Base-by-base conservation (phyloP, 2,329 filamentous ascomycete species). In the Onygenales sp. region DNA sequence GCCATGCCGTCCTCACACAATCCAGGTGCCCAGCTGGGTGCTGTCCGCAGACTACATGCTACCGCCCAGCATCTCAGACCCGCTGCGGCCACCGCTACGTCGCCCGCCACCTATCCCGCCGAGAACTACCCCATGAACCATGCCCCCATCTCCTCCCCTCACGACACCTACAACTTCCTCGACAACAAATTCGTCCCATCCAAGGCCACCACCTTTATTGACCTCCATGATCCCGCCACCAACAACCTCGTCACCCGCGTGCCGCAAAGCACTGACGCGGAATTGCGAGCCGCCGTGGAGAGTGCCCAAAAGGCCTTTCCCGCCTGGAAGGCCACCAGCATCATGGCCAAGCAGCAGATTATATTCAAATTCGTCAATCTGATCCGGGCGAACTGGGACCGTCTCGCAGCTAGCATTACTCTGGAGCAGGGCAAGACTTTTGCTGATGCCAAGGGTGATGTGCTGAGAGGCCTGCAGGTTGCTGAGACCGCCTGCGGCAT, bases 341-440 rank as follows among this genome's bases (percentile, higher is more conserved):
- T 85, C 63, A 77, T 85, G 54, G 68, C 73, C 57, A 72, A 75
- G 53, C 82, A 85, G 69, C 80, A 83, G 69, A 79, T 85, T 63
- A 79, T 85, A 72, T 85, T 85, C 75, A 83, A 83, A 65, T 84
- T 83, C 61, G 79, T 80, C 33, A 75, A 71, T 33, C 66, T 85
- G 67, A 84, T 86, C 63, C 74, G 81, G 47, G 75, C 81, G 60
- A 75, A 85, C 70, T 84, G 81, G 81, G 81, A 85, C 65, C 74
- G 82, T 53, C 68, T 85, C 56, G 82, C 82, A 33, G 79, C 82
- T 2, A 82, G 78, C 60, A 85, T 85, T 60, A 84, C 82, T 5
- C 71, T 85, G 21, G 82, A 85, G 71, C 82, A 85, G 69, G 82
- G 82, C 61, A 85, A 85, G 75, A 85, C 82, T 1, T 81, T 85